Conservation (phyloP, 495 filamentous ascomycete genomes). For the Achaetomiella virescens region DNA sequence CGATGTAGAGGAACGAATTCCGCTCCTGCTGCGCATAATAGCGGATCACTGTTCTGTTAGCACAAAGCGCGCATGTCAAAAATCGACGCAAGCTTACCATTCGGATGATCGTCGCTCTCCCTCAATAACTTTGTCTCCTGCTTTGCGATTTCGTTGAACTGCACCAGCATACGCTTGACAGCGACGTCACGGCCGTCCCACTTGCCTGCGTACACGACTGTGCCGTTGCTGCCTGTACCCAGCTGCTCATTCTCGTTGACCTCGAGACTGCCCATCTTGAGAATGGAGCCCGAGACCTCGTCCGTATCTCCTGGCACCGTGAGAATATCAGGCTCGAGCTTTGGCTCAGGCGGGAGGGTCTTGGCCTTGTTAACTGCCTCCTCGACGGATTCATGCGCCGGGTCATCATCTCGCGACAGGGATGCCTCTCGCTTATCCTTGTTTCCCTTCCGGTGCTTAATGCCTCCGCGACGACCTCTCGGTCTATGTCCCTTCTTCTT, state of each 20-base stretch:
- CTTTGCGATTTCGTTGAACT: slow-evolving; percentile 90
- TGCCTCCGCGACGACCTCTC: slow-evolving; percentile 79
- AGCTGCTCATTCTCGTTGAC: slow-evolving; percentile 68
- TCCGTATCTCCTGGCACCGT: slow-evolving; percentile 43
- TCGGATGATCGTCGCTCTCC: slow-evolving; percentile 90
- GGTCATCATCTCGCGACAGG: slow-evolving; percentile 37
- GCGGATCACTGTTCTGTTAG: slow-evolving; percentile 64
- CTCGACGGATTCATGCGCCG: slow-evolving; percentile 34
- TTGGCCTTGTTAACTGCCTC: slow-evolving; percentile 41
- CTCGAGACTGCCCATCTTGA: slow-evolving; percentile 66
- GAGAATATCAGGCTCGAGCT: slow-evolving; percentile 53
- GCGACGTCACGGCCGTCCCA: slow-evolving; percentile 90
- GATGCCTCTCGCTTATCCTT: slow-evolving; percentile 37
- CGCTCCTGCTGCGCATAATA: slow-evolving; percentile 89
- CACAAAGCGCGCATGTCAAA: not conserved
- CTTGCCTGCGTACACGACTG: slow-evolving; percentile 74
- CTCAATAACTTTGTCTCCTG: slow-evolving; percentile 86
- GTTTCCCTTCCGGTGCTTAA: slow-evolving; percentile 57
- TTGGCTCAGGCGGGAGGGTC: slow-evolving; percentile 40
- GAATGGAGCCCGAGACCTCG: slow-evolving; percentile 51
- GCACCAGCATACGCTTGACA: slow-evolving; percentile 91
- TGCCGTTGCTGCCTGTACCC: slow-evolving; percentile 78
- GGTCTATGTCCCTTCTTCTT: slow-evolving; percentile 79
- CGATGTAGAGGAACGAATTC: slow-evolving; percentile 91
- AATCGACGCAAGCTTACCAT: slow-evolving; percentile 47